Conservation (phyloP, 257 asterid species). For the Solanum chmielewskii region DNA sequence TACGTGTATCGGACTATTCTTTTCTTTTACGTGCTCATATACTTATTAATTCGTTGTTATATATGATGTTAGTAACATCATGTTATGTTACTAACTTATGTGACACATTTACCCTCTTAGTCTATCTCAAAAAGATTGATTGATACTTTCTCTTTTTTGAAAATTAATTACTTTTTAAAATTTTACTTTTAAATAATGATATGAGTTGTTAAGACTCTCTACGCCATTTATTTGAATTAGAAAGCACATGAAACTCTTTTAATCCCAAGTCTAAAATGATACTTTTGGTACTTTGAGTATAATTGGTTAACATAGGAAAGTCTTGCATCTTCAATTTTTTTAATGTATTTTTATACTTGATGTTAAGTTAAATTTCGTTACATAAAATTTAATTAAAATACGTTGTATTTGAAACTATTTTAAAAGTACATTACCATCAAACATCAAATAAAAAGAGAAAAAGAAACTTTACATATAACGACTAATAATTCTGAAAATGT, state of each 20-base stretch:
- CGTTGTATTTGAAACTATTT: not conserved
- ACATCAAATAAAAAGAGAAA: not conserved
- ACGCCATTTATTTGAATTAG: not conserved
- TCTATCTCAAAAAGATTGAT: not conserved
- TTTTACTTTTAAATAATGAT: not conserved
- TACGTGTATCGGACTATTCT: fast-evolving
- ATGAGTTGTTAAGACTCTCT: not conserved
- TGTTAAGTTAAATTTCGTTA: not conserved
- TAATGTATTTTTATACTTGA: not conserved
- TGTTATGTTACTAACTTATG: not conserved
- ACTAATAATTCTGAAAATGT: not conserved
- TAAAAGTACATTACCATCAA: not conserved
- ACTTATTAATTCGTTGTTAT: not conserved
- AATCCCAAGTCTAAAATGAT: not conserved
- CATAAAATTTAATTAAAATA: not conserved
- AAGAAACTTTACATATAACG: too few relatives aligned
- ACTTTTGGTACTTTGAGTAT: not conserved
- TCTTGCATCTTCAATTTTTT: not conserved
- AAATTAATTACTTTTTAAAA: not conserved
- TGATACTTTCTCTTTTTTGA: not conserved
- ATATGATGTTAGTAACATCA: not conserved
- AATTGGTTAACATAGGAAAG: not conserved
- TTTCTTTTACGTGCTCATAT: not conserved
- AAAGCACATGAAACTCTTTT: not conserved
- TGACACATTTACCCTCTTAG: not conserved